These are phyloP conservation scores for Penicillium sp. DNA, from an alignment of 2,329 filamentous ascomycete species.

Conservation along the genomic window DNA sequence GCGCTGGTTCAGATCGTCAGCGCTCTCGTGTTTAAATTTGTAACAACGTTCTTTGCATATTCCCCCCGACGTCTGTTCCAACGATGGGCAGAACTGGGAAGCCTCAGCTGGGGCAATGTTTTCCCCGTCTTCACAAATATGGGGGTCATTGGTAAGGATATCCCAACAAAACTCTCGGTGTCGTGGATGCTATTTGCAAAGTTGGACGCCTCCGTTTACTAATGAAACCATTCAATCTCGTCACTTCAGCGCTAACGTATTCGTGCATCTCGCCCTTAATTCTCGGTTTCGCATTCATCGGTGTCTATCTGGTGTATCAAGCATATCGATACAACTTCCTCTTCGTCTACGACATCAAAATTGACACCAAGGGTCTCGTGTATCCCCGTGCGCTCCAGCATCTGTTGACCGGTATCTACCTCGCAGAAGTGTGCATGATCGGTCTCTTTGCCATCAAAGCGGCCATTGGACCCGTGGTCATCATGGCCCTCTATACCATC, in stretches of 20 bases:
- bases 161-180: too few relatives aligned
- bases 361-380: conserved; percentile 83
- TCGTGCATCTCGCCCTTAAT: conserved; percentile 81
- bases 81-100: conserved; percentile 66
- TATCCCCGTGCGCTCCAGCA: conserved; percentile 84
- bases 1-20: conserved; percentile 68
- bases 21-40: conserved; percentile 64
- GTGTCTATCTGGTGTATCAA: conserved; percentile 73
- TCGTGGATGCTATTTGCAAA: too few relatives aligned
- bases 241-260: conserved; percentile 66
- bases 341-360: conserved; percentile 71
- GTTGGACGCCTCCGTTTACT: too few relatives aligned
- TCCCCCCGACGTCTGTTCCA: conserved; percentile 69
- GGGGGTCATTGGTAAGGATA: conserved; percentile 55
- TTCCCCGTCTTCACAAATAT: conserved; percentile 75
- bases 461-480: conserved; percentile 59
- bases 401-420: conserved; percentile 74
- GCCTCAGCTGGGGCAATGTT: conserved; percentile 78
- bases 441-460: conserved; percentile 70
- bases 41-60: conserved; percentile 64
- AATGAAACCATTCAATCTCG: not conserved
- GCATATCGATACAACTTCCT: conserved; percentile 88
- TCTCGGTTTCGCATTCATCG: conserved; percentile 71
- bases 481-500: conserved; percentile 69
- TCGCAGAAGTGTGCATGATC: conserved; percentile 76